Conservation (phyloP, 179 eudicot genomes). For the Camellia oleifera region DNA sequence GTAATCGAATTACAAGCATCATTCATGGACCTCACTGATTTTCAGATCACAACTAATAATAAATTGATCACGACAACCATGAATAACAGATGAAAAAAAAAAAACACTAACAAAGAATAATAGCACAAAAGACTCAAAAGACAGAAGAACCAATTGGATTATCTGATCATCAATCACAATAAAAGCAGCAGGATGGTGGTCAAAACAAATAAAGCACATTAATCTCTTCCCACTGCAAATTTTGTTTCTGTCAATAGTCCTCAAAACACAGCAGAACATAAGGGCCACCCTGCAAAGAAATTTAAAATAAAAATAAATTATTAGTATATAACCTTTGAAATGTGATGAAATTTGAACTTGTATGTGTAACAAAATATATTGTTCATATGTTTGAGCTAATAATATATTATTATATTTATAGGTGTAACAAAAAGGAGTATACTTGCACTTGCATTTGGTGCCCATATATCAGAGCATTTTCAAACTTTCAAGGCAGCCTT, state of each 20-base stretch:
- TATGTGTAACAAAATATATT: no score
- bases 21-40: neutral
- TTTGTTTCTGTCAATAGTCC: conserved; percentile 7
- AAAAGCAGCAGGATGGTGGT: neutral
- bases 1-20: neutral
- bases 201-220: neutral
- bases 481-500: conserved; percentile 70
- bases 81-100: no score
- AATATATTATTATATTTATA: neutral
- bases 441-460: conserved; percentile 3
- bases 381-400: no score
- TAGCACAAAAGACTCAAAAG: neutral
- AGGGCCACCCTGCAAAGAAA: conserved; percentile 14
- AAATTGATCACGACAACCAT: neutral
- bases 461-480: conserved; percentile 15
- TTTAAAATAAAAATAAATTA: neutral
- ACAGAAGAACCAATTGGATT: neutral
- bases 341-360: no score
- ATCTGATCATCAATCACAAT: neutral
- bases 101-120: neutral
- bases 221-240: neutral
- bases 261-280: neutral
- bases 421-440: neutral
- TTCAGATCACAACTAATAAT: neutral
- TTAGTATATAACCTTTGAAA: no score